Evolutionary conservation across 2,329 filamentous ascomycete species (phyloP), one percentile per base, ranked within the genome.

Genomic region (Aspergillus caelatus): DNA sequence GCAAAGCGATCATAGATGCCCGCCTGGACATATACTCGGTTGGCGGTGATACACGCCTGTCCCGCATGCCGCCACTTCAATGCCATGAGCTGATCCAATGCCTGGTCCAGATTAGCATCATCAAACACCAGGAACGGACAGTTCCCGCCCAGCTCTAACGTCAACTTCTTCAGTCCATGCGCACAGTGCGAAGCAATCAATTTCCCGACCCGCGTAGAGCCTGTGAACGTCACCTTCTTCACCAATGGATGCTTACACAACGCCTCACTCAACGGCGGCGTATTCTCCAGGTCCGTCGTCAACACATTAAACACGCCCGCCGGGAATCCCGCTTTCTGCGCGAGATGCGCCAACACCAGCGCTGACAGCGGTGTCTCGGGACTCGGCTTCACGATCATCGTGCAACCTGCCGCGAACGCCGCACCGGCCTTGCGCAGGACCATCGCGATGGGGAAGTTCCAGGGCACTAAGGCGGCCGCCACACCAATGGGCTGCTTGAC

Each of bases 401-500:
- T 89, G 72, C 89, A 92, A 1, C 90, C 90, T 3, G 89, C 89
- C 1, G 90, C 90, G 45, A 92, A 77, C 1, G 89, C 89, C 8
- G 89, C 88, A 55, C 86, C 83, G 2, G 85, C 88, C 73, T 92
- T 92, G 36, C 90, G 82, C 58, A 91, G 75, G 8, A 91, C 83
- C 86, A 92, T 82, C 36, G 88, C 88, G 57, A 90, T 82, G 0
- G 88, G 88, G 67, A 91, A 91, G 70, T 92, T 91, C 89, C 89
- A 92, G 5, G 90, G 89, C 1, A 91, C 89, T 19, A 92, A 78
- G 0, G 89, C 89, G 0, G 85, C 89, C 0, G 86, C 83, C 12
- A 91, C 88, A 61, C 90, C 90, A 63, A 91, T 84, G 0, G 89
- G 89, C 75, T 92, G 89, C 80, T 94, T 94, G 69, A 93, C 85